phyloP scores from a whole-genome alignment of 495 filamentous ascomycete species.

The Daldinia bambusicola region DNA sequence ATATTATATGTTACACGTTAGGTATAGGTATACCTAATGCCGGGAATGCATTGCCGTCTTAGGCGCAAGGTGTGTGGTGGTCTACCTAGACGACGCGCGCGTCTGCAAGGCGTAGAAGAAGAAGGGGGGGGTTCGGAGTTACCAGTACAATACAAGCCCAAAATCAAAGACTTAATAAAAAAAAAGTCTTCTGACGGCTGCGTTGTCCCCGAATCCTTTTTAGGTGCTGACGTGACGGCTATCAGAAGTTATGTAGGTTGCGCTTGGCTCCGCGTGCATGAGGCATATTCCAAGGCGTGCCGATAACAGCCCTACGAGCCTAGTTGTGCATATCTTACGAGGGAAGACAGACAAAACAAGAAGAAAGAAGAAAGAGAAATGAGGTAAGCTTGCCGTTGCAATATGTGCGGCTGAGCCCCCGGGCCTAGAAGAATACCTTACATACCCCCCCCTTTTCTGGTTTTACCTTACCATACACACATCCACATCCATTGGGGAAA shows the following conservation, averaged over 20 bases:
- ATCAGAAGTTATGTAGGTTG: not conserved
- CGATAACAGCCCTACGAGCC: constrained; percentile 25
- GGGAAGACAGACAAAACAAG: not conserved
- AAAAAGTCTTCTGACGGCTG: constrained; percentile 15
- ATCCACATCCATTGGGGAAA: no score
- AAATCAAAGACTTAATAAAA: no score
- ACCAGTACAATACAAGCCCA: no score
- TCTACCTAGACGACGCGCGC: constrained; percentile 1
- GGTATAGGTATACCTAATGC: no score
- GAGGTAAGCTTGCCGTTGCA: constrained; percentile 11
- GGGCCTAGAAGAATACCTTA: constrained; percentile 13
- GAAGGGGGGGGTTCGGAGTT: constrained; percentile 35
- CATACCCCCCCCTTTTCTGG: not conserved
- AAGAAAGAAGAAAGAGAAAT: not conserved
- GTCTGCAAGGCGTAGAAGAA: constrained; percentile 7
- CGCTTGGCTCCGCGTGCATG: constrained; percentile 25
- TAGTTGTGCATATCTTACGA: not conserved
- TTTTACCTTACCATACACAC: not conserved
- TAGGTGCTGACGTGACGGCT: constrained; percentile 34
- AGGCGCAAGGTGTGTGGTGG: constrained; percentile 14
- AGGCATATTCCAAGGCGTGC: constrained; percentile 36
- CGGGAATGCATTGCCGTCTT: not conserved
- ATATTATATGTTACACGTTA: constrained; percentile 8
- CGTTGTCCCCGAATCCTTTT: constrained; percentile 22
- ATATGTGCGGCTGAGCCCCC: constrained; percentile 36